Conservation (phyloP, 2,329 filamentous ascomycete species). For the Colletotrichum godetiae region DNA sequence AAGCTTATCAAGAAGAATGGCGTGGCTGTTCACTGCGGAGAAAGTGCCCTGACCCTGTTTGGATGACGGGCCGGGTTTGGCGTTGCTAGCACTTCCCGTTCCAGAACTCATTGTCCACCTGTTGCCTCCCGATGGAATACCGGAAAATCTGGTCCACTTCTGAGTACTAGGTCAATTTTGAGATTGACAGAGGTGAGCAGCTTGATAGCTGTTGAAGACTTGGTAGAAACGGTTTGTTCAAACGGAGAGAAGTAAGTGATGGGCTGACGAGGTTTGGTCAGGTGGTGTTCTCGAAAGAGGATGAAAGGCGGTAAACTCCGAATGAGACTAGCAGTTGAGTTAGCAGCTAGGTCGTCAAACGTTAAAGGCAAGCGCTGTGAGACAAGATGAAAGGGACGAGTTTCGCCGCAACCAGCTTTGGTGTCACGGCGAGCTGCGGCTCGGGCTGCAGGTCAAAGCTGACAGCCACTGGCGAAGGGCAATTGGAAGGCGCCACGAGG, state of each 20-base stretch:
- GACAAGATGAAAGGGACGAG: slow-evolving; percentile 33
- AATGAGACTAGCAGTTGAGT: slow-evolving; percentile 26
- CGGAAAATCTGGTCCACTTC: slow-evolving; percentile 6
- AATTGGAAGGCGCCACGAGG: slow-evolving; percentile 27
- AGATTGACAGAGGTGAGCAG: not conserved
- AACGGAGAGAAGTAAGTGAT: not conserved
- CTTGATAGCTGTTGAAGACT: not conserved
- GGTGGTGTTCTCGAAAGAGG: slow-evolving; percentile 27
- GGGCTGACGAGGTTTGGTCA: slow-evolving; percentile 1
- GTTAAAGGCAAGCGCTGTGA: slow-evolving; percentile 34
- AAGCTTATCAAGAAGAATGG: slow-evolving; percentile 78
- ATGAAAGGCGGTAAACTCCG: slow-evolving; percentile 41
- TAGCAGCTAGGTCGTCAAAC: slow-evolving; percentile 33
- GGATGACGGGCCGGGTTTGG: slow-evolving; percentile 61
- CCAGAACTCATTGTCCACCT: slow-evolving; percentile 60
- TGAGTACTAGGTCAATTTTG: not conserved
- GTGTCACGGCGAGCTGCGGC: slow-evolving; percentile 32
- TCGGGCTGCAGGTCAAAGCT: slow-evolving; percentile 31
- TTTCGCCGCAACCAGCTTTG: slow-evolving; percentile 32
- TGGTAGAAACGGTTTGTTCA: slow-evolving; percentile 9
- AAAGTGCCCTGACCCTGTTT: slow-evolving; percentile 63
- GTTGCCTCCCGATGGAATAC: not conserved
- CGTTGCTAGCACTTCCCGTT: slow-evolving; percentile 43
- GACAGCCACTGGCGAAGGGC: slow-evolving; percentile 15
- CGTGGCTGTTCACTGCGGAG: slow-evolving; percentile 66